Evolutionary conservation across 2,329 filamentous ascomycete genomes (phyloP).

Genomic region (Bipolaris gigantea): DNA sequence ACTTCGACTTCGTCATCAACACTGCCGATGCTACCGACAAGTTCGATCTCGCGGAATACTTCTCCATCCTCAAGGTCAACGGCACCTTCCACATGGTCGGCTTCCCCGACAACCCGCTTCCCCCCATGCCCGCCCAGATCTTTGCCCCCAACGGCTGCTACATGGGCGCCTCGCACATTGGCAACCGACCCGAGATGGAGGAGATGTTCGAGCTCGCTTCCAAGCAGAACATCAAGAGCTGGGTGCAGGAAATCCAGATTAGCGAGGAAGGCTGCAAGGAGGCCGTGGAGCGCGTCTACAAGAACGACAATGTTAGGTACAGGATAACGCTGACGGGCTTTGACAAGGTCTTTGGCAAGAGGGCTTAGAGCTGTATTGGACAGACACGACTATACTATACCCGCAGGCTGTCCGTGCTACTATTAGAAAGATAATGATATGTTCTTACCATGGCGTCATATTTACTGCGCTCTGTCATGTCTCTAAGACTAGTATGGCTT

Average conservation of each 20-base stretch:
- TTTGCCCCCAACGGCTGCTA: conserved; percentile 71
- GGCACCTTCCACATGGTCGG: conserved; percentile 79
- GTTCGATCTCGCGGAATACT: conserved; percentile 71
- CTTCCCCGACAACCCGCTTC: conserved; percentile 74
- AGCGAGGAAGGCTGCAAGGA: conserved; percentile 69
- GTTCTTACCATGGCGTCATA: background rate
- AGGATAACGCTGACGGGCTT: conserved; percentile 70
- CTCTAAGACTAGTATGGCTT: no score
- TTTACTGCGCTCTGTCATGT: no score
- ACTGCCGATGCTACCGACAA: conserved; percentile 69
- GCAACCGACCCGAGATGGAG: conserved; percentile 54
- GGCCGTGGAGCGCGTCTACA: conserved; percentile 66
- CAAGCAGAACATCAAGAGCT: conserved; percentile 56
- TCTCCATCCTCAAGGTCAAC: conserved; percentile 79
- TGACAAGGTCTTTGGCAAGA: conserved; percentile 66
- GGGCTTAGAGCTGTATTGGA: conserved; percentile 24
- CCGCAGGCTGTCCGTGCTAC: background rate
- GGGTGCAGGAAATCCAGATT: conserved; percentile 70
- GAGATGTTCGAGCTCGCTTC: conserved; percentile 55
- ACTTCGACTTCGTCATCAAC: conserved; percentile 77
- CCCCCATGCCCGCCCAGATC: conserved; percentile 71
- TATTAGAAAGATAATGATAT: background rate
- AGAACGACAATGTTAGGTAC: conserved; percentile 72
- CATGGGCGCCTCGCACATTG: conserved; percentile 56
- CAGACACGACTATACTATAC: background rate